These are phyloP conservation scores for Amauroascus niger DNA, from an alignment of 2,329 filamentous ascomycete genomes.

Conservation along the genomic window DNA sequence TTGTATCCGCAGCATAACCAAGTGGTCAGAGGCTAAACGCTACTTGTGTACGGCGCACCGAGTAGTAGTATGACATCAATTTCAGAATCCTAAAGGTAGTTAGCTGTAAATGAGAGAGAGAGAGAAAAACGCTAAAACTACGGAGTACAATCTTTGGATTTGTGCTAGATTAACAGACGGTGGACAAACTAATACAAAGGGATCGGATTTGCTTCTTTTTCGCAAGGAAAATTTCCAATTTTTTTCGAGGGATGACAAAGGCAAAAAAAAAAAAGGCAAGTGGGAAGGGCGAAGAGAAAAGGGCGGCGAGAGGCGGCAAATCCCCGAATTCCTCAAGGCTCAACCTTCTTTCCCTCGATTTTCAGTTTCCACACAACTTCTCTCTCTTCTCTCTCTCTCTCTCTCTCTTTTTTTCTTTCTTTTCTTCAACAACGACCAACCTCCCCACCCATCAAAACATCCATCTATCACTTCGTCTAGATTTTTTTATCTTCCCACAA, in stretches of 20 bases:
- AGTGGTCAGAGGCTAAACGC: too few species aligned
- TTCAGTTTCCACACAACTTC: conserved; percentile 10
- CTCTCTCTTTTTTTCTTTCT: too few species aligned
- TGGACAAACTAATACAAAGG: too few species aligned
- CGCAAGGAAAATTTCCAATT: neutral
- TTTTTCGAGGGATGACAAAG: conserved; percentile 6
- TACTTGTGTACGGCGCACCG: too few species aligned
- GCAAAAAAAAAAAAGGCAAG: neutral
- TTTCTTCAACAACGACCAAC: too few species aligned
- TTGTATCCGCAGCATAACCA: too few species aligned
- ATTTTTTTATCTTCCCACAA: conserved; percentile 15
- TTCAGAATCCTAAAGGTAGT: too few species aligned
- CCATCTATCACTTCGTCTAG: conserved; percentile 9
- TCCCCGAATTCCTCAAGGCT: conserved; percentile 4
- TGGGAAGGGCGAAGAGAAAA: neutral
- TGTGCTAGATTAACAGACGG: too few species aligned
- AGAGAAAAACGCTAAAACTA: too few species aligned
- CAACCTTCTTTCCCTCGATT: conserved; percentile 7
- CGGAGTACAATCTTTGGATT: too few species aligned
- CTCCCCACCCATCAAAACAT: neutral
- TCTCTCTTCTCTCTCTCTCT: conserved; percentile 10
- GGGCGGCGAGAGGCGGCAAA: conserved; percentile 5
- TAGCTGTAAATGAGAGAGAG: too few species aligned
- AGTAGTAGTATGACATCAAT: too few species aligned
- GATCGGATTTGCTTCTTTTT: neutral